A percentile compares a stretch with the other conserved stretches of the same genome.
phyloP scores from a whole-genome alignment of 306 rosid genomes.

The Carpinus viminea region DNA sequence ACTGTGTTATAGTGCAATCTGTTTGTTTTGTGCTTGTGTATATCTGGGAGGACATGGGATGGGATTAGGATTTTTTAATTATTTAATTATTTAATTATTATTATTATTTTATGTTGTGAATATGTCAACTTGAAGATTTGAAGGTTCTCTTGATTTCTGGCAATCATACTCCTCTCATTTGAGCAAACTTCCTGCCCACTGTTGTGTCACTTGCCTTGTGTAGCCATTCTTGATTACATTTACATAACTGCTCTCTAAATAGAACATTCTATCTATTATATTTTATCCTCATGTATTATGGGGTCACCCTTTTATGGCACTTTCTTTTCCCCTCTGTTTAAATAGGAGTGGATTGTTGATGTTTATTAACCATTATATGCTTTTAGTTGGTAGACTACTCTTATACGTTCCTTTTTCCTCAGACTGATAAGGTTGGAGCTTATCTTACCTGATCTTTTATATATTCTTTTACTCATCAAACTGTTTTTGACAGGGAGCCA shows the following conservation, averaged over 20 bases:
- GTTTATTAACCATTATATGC: not conserved
- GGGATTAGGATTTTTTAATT: not conserved
- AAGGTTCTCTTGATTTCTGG: not conserved
- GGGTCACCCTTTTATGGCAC: not conserved
- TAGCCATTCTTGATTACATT: not conserved
- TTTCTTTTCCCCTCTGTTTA: not conserved
- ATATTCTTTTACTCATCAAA: not conserved
- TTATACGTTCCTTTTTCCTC: not conserved
- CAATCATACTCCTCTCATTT: not conserved
- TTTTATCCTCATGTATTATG: not conserved
- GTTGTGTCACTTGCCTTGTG: not conserved
- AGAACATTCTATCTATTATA: not conserved
- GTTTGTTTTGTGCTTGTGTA: not conserved
- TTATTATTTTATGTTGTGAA: not conserved
- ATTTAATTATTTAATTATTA: not conserved
- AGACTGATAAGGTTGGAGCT: not conserved
- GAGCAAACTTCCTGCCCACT: not conserved
- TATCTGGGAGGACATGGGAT: not conserved
- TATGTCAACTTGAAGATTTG: not conserved
- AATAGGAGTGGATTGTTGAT: not conserved
- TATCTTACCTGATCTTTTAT: not conserved
- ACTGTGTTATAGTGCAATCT: not conserved
- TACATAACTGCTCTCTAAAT: not conserved
- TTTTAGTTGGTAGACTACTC: not conserved
- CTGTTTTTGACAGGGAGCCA: constrained; percentile 30